Evolutionary conservation across 1,284 basidiomycete genomes (phyloP).

Genomic region (Malassezia arunalokei): DNA sequence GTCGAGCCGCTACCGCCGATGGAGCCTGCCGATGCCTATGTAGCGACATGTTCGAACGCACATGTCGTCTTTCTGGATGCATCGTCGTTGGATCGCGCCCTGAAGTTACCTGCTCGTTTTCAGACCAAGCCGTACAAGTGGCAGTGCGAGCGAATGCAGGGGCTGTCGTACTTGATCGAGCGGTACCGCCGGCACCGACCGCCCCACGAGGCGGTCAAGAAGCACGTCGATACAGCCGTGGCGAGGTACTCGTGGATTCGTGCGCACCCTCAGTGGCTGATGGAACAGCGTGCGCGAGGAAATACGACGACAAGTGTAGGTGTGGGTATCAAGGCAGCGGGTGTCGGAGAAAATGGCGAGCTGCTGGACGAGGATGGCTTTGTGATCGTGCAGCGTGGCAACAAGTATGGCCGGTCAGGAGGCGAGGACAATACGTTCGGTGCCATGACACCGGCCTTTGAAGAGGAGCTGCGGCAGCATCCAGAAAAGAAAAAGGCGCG

Average conservation of each 20-base stretch:
- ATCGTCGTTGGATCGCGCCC: conserved; percentile 20
- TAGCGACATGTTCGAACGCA: conserved; percentile 24
- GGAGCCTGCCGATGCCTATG: conserved; percentile 17
- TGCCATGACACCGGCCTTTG: conserved; percentile 17
- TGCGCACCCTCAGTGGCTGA: conserved; percentile 25
- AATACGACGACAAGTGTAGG: conserved; percentile 10
- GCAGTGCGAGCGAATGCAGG: conserved; percentile 16
- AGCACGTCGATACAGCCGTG: conserved; percentile 26
- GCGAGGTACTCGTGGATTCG: conserved; percentile 28
- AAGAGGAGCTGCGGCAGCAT: conserved; percentile 18
- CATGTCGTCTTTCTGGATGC: conserved; percentile 39
- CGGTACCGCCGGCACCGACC: conserved; percentile 23
- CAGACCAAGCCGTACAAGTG: conserved; percentile 11
- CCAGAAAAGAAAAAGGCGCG: conserved; percentile 27
- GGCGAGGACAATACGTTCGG: conserved; percentile 14
- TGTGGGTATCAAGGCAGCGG: conserved; percentile 33
- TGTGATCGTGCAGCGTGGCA: conserved; percentile 39
- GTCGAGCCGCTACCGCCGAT: conserved; percentile 20
- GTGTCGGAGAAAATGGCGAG: conserved; percentile 36
- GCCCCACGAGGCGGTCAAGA: conserved; percentile 17
- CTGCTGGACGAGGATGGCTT: conserved; percentile 43
- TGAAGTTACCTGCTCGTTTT: conserved; percentile 13
- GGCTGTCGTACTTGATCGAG: conserved; percentile 24
- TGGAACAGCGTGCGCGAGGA: conserved; percentile 15
- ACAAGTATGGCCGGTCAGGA: conserved; percentile 33